These are phyloP conservation scores for Przewalskia tangutica DNA, from an alignment of 257 asterid species.

Conservation along the genomic window DNA sequence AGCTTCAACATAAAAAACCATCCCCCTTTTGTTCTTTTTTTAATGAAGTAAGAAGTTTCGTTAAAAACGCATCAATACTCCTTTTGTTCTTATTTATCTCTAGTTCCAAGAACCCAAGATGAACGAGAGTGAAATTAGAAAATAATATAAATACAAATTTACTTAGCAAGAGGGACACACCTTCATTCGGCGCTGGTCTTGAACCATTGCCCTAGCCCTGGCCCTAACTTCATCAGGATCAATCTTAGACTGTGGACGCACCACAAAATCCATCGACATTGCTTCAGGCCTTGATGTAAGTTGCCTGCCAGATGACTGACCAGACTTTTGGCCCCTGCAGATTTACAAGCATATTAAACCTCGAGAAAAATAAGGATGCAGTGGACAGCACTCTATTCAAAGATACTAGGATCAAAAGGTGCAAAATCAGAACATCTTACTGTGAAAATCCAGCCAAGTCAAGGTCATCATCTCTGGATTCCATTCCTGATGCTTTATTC, in stretches of 20 bases:
- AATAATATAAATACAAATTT: not conserved
- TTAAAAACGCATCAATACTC: not conserved
- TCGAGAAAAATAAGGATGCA: not conserved
- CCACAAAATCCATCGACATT: constrained; percentile 84
- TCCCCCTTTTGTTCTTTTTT: not conserved
- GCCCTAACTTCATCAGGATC: constrained; percentile 88
- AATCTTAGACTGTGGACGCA: constrained; percentile 89
- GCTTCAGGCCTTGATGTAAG: constrained; percentile 61
- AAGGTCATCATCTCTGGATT: constrained; percentile 71
- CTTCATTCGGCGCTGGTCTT: constrained; percentile 74
- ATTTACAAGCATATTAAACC: constrained; percentile 15
- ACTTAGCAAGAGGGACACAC: constrained; percentile 28
- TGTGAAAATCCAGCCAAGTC: constrained; percentile 49
- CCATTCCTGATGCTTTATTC: constrained; percentile 52
- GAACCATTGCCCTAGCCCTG: constrained; percentile 53
- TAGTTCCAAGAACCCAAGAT: not conserved
- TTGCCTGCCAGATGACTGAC: constrained; percentile 57
- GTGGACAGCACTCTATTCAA: not conserved
- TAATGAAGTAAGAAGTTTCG: not conserved
- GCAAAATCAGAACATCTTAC: constrained; percentile 12
- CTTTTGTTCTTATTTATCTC: not conserved
- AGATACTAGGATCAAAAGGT: not conserved
- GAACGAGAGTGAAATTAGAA: not conserved
- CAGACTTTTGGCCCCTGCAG: constrained; percentile 61
- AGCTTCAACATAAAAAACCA: not conserved